Base-by-base conservation (phyloP, 306 rosid genomes). In the Erythrophleum fordii region DNA sequence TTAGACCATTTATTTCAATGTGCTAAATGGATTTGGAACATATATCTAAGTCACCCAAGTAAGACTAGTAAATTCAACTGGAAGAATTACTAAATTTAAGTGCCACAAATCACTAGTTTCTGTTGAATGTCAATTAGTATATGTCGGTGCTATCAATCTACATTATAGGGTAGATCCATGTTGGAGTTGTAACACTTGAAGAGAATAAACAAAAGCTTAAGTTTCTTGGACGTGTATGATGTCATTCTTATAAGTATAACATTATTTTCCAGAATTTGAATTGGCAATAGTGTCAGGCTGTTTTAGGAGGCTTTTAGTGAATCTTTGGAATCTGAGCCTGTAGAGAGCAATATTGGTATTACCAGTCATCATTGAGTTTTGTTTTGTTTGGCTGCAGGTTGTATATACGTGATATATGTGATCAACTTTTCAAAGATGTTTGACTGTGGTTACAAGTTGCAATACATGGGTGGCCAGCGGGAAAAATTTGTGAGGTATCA, bases 401-500 rank as follows among this genome's bases (percentile, higher is more conserved):
- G 26, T 69, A 53, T 81, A 62, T 87, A 70, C 77, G 86, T 75
- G 65, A 77, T 81, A 86, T 87, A 61, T 79, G 87, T 78, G 65
- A 81, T 81, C 86, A 48, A 81, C 76, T 84, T 76, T 69, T 84
- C 58, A 48, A 89, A 72, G 79, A 91, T 95, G 96, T 84, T 91
- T 82, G 99, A 95, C 82, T 76, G 89, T 67, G 80, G 91, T 82
- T 78, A 87, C 88, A 93, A 90, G 86, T 83, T 95, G 64, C 86
- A 90, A 67, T 85, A 85, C 88, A 62, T 84, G 91, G 90, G 89
- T 81, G 92, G 97, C 82, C 97, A 93, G 84, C 87, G 88, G 34
- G 98, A 95, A 51, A 91, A 86, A 53, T 91, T 92, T 83, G 86
- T 86, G 67, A 90, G 99, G 98, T 95, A 89, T 49, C 73, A 17